Evolutionary conservation across 2,329 filamentous ascomycete genomes (phyloP), one percentile per base, ranked within the genome.

Genomic region (Metarhizium rileyi): DNA sequence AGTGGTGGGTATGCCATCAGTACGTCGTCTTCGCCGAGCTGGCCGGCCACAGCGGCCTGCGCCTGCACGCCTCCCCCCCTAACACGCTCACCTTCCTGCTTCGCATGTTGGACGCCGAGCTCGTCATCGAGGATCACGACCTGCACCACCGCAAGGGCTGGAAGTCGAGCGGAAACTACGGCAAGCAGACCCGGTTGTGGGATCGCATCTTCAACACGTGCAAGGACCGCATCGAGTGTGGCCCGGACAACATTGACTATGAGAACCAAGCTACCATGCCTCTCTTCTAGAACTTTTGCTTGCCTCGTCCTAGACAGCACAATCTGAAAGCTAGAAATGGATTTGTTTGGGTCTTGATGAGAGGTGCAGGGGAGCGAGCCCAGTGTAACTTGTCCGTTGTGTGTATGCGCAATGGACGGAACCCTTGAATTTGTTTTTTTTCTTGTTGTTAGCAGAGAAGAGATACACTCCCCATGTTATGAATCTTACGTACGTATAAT

Each of bases 1-100:
- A 72, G 42, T 72, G 68, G 68, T 73, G 69, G 69, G 53, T 73
- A 20, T 72, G 69, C 55, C 65, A 70, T 46, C 61, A 68, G 47
- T 73, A 70, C 46, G 61, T 73, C 23, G 61, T 68, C 16, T 72
- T 63, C 55, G 55, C 66, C 14, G 68, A 71, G 51, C 46, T 70
- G 3, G 57, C 58, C 22, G 68, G 38, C 38, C 38, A 42, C 10
- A 42, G 38, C 10, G 38, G 38, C 38, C 22, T 42, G 20, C 38
- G 38, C 67, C 5, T 68, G 69, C 48, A 66, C 55, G 61, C 1
- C 2, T 61, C 60, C 1, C 61, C 66, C 0, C 66, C 69, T 0
- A 61, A 59, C 1, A 62, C 65, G 0, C 52, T 69, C 18, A 61
- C 55, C 12, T 66, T 60, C 57, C 43, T 70, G 2, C 53, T 72